Evolutionary conservation across 2,329 filamentous ascomycete genomes (phyloP).

Genomic region (Thelonectria olida): DNA sequence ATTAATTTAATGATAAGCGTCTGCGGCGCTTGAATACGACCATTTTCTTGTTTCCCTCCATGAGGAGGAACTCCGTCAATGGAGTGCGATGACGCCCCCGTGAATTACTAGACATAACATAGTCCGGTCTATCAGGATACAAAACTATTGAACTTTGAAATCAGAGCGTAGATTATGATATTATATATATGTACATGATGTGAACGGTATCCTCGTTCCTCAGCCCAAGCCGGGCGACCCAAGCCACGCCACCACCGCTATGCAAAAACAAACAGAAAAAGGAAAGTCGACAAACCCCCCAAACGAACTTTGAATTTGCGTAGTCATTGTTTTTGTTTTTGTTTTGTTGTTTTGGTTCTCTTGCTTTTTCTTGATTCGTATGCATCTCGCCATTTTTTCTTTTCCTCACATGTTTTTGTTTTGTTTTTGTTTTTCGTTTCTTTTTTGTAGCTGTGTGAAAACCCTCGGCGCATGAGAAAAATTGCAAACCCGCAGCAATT

Average conservation of each 20-base stretch:
- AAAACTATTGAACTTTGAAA: neutral
- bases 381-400: constrained; percentile 15
- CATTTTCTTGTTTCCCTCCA: neutral
- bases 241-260: constrained; percentile 31
- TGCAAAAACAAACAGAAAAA: constrained; percentile 29
- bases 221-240: constrained; percentile 12
- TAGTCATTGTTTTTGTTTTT: constrained; percentile 23
- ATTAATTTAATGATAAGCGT: constrained; percentile 21
- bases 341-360: neutral
- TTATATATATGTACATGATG: constrained; percentile 37
- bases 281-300: constrained; percentile 16
- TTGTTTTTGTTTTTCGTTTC: constrained; percentile 13
- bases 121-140: too few species aligned
- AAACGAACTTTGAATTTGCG: constrained; percentile 22
- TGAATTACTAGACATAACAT: too few species aligned
- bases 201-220: constrained; percentile 10
- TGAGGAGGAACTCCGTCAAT: too few species aligned
- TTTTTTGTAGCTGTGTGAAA: neutral
- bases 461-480: constrained; percentile 24
- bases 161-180: constrained; percentile 37
- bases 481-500: constrained; percentile 19
- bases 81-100: neutral
- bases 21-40: neutral
- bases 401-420: constrained; percentile 7
- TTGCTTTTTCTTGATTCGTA: constrained; percentile 14